Percentiles rank a stretch among this genome's conserved stretches.
phyloP scores from a whole-genome alignment of 2,329 filamentous ascomycete species.

The Tolypocladium tropicale region DNA sequence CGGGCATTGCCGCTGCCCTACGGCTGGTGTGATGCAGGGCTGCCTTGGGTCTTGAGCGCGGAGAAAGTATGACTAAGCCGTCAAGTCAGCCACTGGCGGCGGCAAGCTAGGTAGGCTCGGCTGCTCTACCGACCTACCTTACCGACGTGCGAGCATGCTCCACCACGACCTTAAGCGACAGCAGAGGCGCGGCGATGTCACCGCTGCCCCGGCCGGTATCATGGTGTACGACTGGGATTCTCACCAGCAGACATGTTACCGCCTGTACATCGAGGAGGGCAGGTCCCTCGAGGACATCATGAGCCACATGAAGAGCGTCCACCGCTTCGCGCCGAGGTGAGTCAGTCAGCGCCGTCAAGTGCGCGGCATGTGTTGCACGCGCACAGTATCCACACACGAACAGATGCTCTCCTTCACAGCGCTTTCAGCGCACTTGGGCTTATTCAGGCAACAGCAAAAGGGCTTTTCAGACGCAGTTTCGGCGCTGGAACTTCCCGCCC shows the following conservation, averaged over 20 bases:
- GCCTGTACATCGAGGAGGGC: slow-evolving; percentile 68
- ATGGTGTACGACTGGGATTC: slow-evolving; percentile 40
- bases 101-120: too few species aligned
- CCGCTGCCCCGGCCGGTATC: slow-evolving; percentile 10
- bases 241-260: slow-evolving; percentile 31
- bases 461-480: slow-evolving; percentile 66
- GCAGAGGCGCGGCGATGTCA: background rate
- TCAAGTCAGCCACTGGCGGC: too few species aligned
- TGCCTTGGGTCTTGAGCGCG: too few species aligned
- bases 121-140: background rate
- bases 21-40: too few species aligned
- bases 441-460: slow-evolving; percentile 48
- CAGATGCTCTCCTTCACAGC: background rate
- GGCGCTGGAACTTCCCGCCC: slow-evolving; percentile 67
- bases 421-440: slow-evolving; percentile 2
- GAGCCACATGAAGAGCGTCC: slow-evolving; percentile 52
- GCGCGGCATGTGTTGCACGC: background rate
- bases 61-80: too few species aligned
- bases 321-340: slow-evolving; percentile 63
- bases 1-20: too few species aligned
- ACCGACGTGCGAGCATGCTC: too few species aligned
- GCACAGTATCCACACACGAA: background rate
- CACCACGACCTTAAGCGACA: background rate
- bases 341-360: slow-evolving; percentile 25
- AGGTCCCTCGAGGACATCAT: slow-evolving; percentile 66